A percentile compares a stretch with the other conserved stretches of the same genome.
Conservation (phyloP, 441 rosid genomes). For the Euphorbia schlechtendalii region DNA sequence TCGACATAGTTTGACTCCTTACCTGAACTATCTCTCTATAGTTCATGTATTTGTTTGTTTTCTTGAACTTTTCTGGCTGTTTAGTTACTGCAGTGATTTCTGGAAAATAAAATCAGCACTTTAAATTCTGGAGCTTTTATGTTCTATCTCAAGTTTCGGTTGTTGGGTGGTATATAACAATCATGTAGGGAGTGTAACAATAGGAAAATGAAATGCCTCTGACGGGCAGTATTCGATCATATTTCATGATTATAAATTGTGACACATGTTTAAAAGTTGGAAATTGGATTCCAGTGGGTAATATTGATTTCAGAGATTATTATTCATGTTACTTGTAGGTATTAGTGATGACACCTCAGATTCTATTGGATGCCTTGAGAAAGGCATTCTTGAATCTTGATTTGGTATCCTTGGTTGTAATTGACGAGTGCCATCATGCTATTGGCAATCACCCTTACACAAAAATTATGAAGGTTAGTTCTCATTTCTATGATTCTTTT, state of each 20-base stretch:
- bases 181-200: too few relatives aligned
- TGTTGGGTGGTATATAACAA: neutral
- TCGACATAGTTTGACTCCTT: neutral
- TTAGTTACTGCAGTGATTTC: neutral
- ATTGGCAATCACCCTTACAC: conserved; percentile 74
- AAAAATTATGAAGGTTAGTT: conserved; percentile 70
- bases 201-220: neutral
- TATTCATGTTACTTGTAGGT: conserved; percentile 41
- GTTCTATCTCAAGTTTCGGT: neutral
- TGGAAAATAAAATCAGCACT: neutral
- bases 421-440: conserved; percentile 89
- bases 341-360: conserved; percentile 90
- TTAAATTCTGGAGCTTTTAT: neutral
- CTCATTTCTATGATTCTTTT: conserved; percentile 5
- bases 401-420: conserved; percentile 51
- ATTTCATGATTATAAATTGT: neutral
- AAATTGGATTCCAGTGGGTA: neutral
- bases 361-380: conserved; percentile 70
- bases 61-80: neutral
- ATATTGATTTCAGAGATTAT: neutral
- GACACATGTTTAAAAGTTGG: neutral
- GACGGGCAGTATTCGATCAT: too few relatives aligned
- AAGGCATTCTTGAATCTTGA: conserved; percentile 58
- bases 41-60: conserved; percentile 1
- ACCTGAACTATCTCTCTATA: neutral